Evolutionary conservation across 352 stramenopile species (phyloP), one percentile per base, ranked within the genome.

Genomic region (Pythium vanterpoolii): DNA sequence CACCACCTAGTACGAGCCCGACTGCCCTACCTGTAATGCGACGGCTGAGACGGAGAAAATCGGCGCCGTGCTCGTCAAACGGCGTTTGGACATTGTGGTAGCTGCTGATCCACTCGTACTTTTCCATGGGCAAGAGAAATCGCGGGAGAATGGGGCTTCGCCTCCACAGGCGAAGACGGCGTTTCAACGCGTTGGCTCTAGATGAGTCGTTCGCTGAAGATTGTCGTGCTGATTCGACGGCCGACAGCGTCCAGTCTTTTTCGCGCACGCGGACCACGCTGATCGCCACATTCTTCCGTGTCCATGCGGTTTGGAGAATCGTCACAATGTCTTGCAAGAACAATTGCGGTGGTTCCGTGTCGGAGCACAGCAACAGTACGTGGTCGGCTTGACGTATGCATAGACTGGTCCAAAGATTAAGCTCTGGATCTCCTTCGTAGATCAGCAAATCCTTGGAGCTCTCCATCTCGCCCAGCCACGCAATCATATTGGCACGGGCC

Each of bases 1-100:
- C 96, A 50, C 93, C 95, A 42, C 93, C 93, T 34, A 99, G 79
- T 1, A 98, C 95, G 9, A 99, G 66, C 6, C 95, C 96, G 23
- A 98, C 80, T 4, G 91, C 86, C 54, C 90, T 93, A 36, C 96
- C 95, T 1, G 93, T 97, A 14, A 99, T 77, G 44, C 90, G 80
- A 48, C 96, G 82, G 66, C 80, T 88, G 31, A 98, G 62, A 1
- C 95, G 91, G 34, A 92, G 71, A 26, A 96, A 90, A 42, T 96
- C 87, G 1, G 79, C 56, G 10, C 66, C 56, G 54, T 95, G 82
- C 4, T 90, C 79, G 42, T 86, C 71, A 40, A 93, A 93, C 3
- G 80, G 84, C 26, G 83, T 67, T 55, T 93, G 86, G 2, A 95
- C 83, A 38, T 95, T 95, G 67, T 95, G 86, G 26, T 88, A 95